Conservation (phyloP, 805 yeast genomes). For the Kurtzmaniella fragi region DNA sequence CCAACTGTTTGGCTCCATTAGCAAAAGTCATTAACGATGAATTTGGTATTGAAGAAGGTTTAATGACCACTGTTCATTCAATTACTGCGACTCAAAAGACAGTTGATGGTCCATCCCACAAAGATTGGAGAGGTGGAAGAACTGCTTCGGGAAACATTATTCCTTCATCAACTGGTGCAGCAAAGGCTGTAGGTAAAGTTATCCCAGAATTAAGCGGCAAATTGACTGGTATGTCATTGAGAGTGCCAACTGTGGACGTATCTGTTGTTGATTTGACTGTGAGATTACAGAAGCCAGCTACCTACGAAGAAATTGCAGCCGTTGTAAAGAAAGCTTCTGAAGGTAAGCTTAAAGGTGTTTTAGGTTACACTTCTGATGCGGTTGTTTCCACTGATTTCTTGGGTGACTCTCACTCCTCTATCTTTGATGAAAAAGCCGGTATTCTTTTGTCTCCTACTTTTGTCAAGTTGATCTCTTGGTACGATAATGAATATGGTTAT, state of each 20-base stretch:
- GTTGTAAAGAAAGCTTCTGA: constrained; percentile 26
- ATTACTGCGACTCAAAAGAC: constrained; percentile 35
- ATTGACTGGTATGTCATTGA: constrained; percentile 32
- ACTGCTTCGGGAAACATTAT: constrained; percentile 33
- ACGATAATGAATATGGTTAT: constrained; percentile 34
- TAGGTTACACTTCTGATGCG: constrained; percentile 32
- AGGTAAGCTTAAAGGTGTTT: constrained; percentile 29
- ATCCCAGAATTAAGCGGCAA: constrained; percentile 33
- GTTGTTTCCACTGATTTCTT: constrained; percentile 31
- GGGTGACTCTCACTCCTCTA: constrained; percentile 23
- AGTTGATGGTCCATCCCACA: constrained; percentile 34
- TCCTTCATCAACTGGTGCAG: constrained; percentile 35
- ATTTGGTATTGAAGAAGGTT: constrained; percentile 31
- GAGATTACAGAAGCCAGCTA: constrained; percentile 24
- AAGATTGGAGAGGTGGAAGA: constrained; percentile 37
- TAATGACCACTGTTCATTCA: constrained; percentile 34
- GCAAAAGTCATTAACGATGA: constrained; percentile 32
- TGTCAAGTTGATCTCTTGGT: constrained; percentile 33
- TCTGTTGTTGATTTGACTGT: constrained; percentile 33
- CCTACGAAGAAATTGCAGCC: constrained; percentile 29
- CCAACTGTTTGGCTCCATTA: constrained; percentile 34
- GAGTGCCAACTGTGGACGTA: constrained; percentile 33
- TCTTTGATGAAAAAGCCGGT: constrained; percentile 32
- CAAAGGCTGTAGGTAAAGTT: constrained; percentile 34
- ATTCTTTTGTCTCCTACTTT: constrained; percentile 31